Evolutionary conservation across 1,139 yeast genomes (phyloP), one percentile per base, ranked within the genome.

Genomic region (Hyphopichia wangnamkhiaoensis): DNA sequence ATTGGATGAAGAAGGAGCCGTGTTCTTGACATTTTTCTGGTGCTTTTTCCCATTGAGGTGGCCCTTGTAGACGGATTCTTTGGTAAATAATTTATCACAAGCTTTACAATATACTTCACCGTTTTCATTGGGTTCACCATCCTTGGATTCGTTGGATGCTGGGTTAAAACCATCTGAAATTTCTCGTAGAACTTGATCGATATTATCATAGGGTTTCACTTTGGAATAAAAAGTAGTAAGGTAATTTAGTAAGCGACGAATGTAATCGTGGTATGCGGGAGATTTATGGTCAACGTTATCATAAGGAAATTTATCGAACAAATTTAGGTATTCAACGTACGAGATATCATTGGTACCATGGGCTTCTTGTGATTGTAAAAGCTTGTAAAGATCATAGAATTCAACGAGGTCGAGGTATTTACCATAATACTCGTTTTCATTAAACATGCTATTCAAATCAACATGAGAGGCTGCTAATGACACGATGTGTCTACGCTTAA

Each of bases 1-100:
- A 45, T n/a, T n/a, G n/a, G n/a, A n/a, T n/a, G n/a, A n/a, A n/a
- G n/a, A n/a, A n/a, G n/a, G n/a, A 51, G 12, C 43, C 46, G 3
- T 23, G 6, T 34, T 35, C 23, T 34, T 35, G 4, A 51, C 59
- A 39, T 78, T 80, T 48, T 82, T 83, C 42, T 71, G 61, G 57
- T 93, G 98, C 50, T 84, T 85, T 55, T 86, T 86, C 1, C 97
- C 96, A 2, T 55, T 49, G 24, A 89, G 59, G 65, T 93, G 98
- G 2, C 78, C 82, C 8, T 74, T 63, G 54, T 71, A 90, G 0
- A 88, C 94, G 0, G 89, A 65, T 26, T 66, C 67, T 39, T 84
- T 84, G 10, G 86, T 65, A 57, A 89, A 90, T 25, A 56, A 42
- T 52, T 80, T 85, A 28, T 76, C 71, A 57, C 98, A 93, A 0